Evolutionary conservation across 2,329 filamentous ascomycete genomes (phyloP).

Genomic region (Sporothrix dimorphospora): DNA sequence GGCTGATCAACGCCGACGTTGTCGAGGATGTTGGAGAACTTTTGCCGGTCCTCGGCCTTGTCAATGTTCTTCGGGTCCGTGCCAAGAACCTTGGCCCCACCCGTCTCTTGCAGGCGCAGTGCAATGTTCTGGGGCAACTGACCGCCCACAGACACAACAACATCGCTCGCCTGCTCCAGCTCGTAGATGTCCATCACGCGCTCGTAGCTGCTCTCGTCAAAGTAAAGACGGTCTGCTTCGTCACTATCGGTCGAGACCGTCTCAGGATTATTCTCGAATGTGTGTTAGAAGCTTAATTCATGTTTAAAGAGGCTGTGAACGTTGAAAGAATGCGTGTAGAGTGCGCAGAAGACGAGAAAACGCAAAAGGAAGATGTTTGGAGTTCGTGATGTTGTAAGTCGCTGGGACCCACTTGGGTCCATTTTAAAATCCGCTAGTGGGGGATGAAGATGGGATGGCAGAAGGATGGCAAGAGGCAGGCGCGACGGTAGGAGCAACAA

Average conservation of each 20-base stretch:
- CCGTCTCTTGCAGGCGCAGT: constrained; percentile 86
- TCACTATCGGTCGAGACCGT: constrained; percentile 86
- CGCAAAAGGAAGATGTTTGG: not conserved
- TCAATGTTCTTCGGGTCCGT: constrained; percentile 95
- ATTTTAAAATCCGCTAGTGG: not conserved
- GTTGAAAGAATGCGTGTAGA: not conserved
- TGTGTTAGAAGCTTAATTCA: constrained; percentile 52
- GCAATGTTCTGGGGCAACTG: constrained; percentile 98
- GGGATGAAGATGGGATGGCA: too few species aligned
- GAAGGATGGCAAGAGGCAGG: not conserved
- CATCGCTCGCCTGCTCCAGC: constrained; percentile 79
- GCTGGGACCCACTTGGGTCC: not conserved
- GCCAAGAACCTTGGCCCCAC: constrained; percentile 86
- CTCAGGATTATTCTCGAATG: constrained; percentile 64
- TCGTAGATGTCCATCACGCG: constrained; percentile 99
- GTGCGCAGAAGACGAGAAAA: not conserved
- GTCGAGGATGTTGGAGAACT: constrained; percentile 96
- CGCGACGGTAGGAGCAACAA: not conserved
- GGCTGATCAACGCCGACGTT: constrained; percentile 97
- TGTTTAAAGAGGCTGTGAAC: not conserved
- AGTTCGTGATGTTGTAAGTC: constrained; percentile 7
- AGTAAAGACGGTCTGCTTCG: constrained; percentile 87
- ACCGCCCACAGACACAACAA: constrained; percentile 94
- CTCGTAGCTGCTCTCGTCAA: constrained; percentile 95
- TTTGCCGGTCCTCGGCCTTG: constrained; percentile 96